These are phyloP conservation scores for Coemansia sp. DNA, from an alignment of 192 early-diverging fungal species.

Conservation along the genomic window DNA sequence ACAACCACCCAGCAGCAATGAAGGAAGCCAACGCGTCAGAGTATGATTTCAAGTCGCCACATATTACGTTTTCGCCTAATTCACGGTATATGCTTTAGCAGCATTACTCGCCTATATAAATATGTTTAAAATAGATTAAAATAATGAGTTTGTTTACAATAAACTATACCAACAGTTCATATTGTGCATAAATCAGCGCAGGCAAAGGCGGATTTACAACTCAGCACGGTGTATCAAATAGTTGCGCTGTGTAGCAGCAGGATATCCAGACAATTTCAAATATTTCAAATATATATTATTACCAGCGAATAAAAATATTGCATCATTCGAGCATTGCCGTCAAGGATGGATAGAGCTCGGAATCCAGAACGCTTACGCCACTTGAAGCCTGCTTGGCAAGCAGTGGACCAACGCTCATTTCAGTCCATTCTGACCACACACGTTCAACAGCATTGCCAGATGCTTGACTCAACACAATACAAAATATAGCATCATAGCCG, in stretches of 20 bases:
- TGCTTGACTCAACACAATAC: slow-evolving; percentile 63
- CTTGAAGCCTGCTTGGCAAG: slow-evolving; percentile 66
- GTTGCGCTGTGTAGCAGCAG: too few species aligned
- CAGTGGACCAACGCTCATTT: slow-evolving; percentile 80
- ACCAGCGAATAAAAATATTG: not conserved
- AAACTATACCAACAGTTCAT: too few species aligned
- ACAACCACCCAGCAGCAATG: slow-evolving; percentile 4
- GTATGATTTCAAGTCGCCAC: slow-evolving; percentile 12
- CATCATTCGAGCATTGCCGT: slow-evolving; percentile 3
- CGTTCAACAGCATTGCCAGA: slow-evolving; percentile 56
- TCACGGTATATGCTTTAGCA: slow-evolving; percentile 1
- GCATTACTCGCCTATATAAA: not conserved
- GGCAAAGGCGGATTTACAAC: too few species aligned
- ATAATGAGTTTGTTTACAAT: not conserved
- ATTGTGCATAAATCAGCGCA: too few species aligned
- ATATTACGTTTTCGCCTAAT: slow-evolving; percentile 7
- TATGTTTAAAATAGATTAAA: not conserved
- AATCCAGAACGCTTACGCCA: slow-evolving; percentile 51
- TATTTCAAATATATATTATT: too few species aligned
- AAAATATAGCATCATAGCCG: slow-evolving; percentile 97
- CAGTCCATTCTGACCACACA: slow-evolving; percentile 70
- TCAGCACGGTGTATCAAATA: too few species aligned
- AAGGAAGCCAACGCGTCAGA: slow-evolving; percentile 10
- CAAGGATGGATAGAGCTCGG: slow-evolving; percentile 19
- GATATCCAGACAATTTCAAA: too few species aligned